Percentiles rank a stretch among this genome's conserved stretches.
These are phyloP conservation scores for Kodamaea nitidulidarum DNA, from an alignment of 805 yeast species.

Conservation along the genomic window DNA sequence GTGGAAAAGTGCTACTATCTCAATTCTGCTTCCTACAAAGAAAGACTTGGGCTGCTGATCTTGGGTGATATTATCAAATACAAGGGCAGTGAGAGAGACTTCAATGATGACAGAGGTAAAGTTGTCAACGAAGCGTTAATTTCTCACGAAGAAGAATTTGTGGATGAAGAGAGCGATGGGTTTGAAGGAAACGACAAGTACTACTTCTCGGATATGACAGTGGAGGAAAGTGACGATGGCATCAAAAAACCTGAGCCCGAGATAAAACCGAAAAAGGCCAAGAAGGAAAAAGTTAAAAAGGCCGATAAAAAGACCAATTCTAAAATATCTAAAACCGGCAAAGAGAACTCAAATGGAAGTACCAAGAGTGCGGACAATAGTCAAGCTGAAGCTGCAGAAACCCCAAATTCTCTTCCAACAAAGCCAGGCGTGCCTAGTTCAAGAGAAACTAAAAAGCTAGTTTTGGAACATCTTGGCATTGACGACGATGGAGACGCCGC, in stretches of 20 bases:
- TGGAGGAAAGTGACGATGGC: slow-evolving; percentile 29
- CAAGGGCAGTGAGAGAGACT: slow-evolving; percentile 70
- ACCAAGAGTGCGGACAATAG: too few species aligned
- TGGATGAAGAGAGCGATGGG: slow-evolving; percentile 32
- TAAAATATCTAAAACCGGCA: too few species aligned
- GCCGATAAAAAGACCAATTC: background rate
- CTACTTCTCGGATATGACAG: slow-evolving; percentile 42
- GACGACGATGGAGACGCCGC: slow-evolving; percentile 1
- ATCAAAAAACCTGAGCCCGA: slow-evolving; percentile 2
- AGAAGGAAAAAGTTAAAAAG: slow-evolving; percentile 1
- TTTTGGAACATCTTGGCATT: slow-evolving; percentile 1
- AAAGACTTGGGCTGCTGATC: slow-evolving; percentile 66
- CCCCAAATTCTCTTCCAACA: background rate
- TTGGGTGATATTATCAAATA: slow-evolving; percentile 76
- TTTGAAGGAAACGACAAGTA: slow-evolving; percentile 37
- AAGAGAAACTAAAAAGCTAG: background rate
- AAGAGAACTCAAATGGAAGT: too few species aligned
- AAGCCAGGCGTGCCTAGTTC: background rate
- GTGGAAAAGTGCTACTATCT: slow-evolving; percentile 72
- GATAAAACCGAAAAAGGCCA: background rate
- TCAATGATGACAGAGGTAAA: slow-evolving; percentile 65
- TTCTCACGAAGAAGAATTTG: slow-evolving; percentile 22
- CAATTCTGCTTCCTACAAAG: slow-evolving; percentile 59
- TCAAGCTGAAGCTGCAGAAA: too few species aligned
- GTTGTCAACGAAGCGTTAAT: slow-evolving; percentile 59